Evolutionary conservation across 306 rosid genomes (phyloP), one percentile per base, ranked within the genome.

Genomic region (Biancaea sappan): DNA sequence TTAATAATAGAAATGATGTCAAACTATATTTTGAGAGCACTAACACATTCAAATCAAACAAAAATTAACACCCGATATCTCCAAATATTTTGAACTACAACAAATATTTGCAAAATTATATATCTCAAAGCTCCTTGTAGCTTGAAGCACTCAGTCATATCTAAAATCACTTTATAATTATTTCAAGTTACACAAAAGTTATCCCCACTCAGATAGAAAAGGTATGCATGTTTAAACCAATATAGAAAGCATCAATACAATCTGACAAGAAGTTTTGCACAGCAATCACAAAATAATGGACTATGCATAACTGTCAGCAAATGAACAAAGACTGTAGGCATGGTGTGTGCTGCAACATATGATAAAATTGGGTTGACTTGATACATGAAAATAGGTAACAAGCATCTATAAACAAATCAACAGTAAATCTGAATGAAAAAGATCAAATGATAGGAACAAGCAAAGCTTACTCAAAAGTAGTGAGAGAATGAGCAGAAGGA

Each of bases 401-500:
- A 54, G 4, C 28, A 18, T 50, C 59, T 52, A 48, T 3, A 46
- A 53, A 22, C n/a, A 69, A 56, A 28, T 35, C 22, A 74, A 28
- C 58, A 31, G 54, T 15, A 8, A 80, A 78, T 68, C 40, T 15
- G 50, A 31, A 19, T 32, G 71, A 53, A 52, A 15, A 62, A 50
- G 46, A 54, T 53, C 41, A 31, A 80, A 37, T 19, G 43, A 50
- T 69, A 67, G 68, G 69, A 54, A 52, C 69, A 57, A 54, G 50
- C 19, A 78, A 69, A 73, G 88, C 99, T 82, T 87, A 94, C 99
- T 71, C 70, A 88, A 73, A 29, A 94, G 99, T 53, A 94, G 86
- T 35, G 96, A 87, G 75, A 90, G 79, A 65, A 94, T 88, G 68
- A 94, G 96, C 68, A 92, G 79, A 50, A 94, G 92, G 81, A 94